Base-by-base conservation (phyloP, 2,329 filamentous ascomycete species). In the Sclerotinia glacialis region DNA sequence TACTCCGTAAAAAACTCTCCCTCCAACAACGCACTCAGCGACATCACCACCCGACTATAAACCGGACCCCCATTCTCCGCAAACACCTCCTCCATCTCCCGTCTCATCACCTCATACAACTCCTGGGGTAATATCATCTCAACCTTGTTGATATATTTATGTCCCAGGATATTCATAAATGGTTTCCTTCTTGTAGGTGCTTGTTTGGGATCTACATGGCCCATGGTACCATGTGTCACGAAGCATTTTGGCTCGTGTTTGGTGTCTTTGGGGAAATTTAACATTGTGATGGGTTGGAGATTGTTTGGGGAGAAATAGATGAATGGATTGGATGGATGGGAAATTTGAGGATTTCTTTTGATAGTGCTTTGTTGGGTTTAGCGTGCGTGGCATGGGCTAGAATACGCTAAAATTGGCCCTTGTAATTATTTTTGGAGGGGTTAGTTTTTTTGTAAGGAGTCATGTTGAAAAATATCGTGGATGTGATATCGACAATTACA, bases 1-100 rank as follows among this genome's bases (percentile, higher is more conserved):
- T 96, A 93, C 53, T 87, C 82, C n/a, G 85, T 89, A 74, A 97
- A 93, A 73, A 97, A 96, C 0, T 88, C 85, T 1, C 86, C 85
- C 44, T 89, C 83, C 0, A 98, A 76, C 6, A 98, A 75, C 67
- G 92, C 87, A 11, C 83, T 83, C 12, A 97, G 82, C 4, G 86
- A 85, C 84, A 96, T 88, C 71, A 86, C 85, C 2, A 96, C 86
- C 68, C 86, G 84, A 42, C 85, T 85, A 80, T 91, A 96, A 16
- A 72, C 71, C 1, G 83, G 82, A 34, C 26, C 64, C 56, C 78
- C 72, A 31, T 78, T 70, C 46, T 78, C 77, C 3, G 70, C 74
- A 9, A 82, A 76, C 21, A 93, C 74, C 69, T 83, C 83, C n/a
- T 62, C 75, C 72, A 26, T 14, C 28, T 9, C 28, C 42, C 82